Evolutionary conservation across 495 filamentous ascomycete genomes (phyloP).

Genomic region (Talaromyces ruber): DNA sequence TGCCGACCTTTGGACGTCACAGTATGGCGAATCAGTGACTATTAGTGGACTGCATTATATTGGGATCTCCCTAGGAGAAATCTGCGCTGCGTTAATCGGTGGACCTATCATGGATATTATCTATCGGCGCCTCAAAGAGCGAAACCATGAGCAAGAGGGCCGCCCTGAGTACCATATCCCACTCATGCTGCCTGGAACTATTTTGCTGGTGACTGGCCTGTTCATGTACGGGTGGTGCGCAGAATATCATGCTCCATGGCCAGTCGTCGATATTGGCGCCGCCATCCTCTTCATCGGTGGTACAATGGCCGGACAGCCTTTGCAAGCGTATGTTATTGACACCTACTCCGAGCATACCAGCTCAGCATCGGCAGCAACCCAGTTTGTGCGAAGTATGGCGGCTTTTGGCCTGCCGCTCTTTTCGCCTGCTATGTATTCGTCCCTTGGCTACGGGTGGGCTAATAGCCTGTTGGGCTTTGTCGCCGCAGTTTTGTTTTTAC

Average conservation of each 20-base stretch:
- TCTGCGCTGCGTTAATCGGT: constrained; percentile 45
- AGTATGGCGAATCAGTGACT: constrained; percentile 43
- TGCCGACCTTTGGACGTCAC: constrained; percentile 41
- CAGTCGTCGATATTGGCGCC: constrained; percentile 40
- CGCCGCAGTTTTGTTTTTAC: neutral
- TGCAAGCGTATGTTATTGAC: constrained; percentile 44
- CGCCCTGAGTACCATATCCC: constrained; percentile 49
- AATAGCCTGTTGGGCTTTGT: neutral
- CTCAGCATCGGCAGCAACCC: constrained; percentile 62
- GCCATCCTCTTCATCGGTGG: constrained; percentile 34
- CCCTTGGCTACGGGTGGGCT: neutral
- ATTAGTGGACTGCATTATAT: constrained; percentile 56
- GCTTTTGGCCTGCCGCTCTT: constrained; percentile 48
- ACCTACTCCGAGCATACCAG: constrained; percentile 45
- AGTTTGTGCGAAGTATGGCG: constrained; percentile 48
- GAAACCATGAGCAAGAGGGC: constrained; percentile 8
- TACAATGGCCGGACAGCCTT: constrained; percentile 44
- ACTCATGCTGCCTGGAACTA: constrained; percentile 37
- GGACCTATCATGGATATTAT: constrained; percentile 46
- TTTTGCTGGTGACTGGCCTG: constrained; percentile 42
- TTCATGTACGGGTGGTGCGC: constrained; percentile 55
- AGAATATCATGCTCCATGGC: constrained; percentile 43
- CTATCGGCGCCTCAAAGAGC: constrained; percentile 44
- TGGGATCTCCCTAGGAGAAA: constrained; percentile 50
- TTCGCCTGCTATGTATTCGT: constrained; percentile 45